Conservation (phyloP, 352 stramenopile species). For the Phytopythium vexans region DNA sequence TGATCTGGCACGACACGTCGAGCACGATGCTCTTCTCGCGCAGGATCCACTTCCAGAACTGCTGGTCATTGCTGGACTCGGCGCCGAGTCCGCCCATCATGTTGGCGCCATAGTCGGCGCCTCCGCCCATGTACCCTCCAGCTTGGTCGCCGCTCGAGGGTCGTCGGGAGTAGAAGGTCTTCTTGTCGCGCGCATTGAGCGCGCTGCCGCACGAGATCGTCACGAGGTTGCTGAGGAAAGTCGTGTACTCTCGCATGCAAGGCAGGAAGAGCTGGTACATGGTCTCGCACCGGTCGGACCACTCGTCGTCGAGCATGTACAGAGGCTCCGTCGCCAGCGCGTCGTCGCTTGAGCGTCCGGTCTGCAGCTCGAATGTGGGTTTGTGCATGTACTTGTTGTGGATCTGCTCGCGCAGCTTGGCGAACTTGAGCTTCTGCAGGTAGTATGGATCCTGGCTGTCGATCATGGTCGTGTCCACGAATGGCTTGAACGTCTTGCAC, state of each 20-base stretch:
- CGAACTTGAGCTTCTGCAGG: slow-evolving; percentile 72
- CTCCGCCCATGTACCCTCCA: slow-evolving; percentile 4
- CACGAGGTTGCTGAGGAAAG: slow-evolving; percentile 64
- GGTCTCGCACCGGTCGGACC: slow-evolving; percentile 59
- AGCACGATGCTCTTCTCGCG: slow-evolving; percentile 78
- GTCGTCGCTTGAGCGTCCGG: slow-evolving; percentile 30
- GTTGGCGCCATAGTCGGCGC: slow-evolving; percentile 24
- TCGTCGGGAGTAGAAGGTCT: slow-evolving; percentile 70
- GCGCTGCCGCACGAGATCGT: slow-evolving; percentile 63
- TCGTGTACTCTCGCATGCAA: slow-evolving; percentile 68
- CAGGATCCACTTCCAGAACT: slow-evolving; percentile 83
- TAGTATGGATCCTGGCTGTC: slow-evolving; percentile 68
- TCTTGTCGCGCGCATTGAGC: slow-evolving; percentile 74
- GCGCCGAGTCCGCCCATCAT: slow-evolving; percentile 12
- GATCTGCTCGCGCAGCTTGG: slow-evolving; percentile 53
- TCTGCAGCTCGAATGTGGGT: slow-evolving; percentile 58
- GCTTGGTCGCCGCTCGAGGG: slow-evolving; percentile 44
- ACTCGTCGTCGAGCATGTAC: slow-evolving; percentile 65
- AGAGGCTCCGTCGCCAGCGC: slow-evolving; percentile 31
- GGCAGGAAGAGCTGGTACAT: slow-evolving; percentile 72
- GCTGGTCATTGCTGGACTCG: slow-evolving; percentile 46
- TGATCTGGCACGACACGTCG: slow-evolving; percentile 61
- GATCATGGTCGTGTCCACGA: slow-evolving; percentile 40
- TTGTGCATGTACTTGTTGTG: slow-evolving; percentile 74
- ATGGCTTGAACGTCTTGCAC: slow-evolving; percentile 72